Evolutionary conservation across 371 early-diverging fungal species (phyloP).

Genomic region (Zychaea mexicana): DNA sequence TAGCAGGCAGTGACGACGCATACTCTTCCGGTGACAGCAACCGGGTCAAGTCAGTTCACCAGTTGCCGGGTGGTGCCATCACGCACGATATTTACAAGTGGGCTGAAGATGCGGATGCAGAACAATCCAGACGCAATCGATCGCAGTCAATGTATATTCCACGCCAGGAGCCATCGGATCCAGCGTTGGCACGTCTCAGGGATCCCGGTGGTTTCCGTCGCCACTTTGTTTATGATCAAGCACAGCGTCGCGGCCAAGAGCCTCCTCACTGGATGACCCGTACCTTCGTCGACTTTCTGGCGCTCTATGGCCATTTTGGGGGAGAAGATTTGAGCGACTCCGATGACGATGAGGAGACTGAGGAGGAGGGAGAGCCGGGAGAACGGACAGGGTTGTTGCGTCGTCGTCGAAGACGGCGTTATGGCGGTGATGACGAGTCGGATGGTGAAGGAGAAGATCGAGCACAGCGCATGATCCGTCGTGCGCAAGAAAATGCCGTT

Average conservation of each 20-base stretch:
- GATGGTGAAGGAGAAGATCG: conserved; percentile 28
- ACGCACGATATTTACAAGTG: conserved; percentile 67
- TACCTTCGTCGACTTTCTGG: conserved; percentile 92
- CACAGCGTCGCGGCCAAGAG: conserved; percentile 66
- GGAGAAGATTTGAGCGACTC: conserved; percentile 63
- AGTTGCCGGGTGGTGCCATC: conserved; percentile 56
- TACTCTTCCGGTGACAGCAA: conserved; percentile 17
- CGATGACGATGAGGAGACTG: conserved; percentile 35
- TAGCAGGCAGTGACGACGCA: neutral
- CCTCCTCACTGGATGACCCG: conserved; percentile 77
- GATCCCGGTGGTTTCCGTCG: conserved; percentile 92
- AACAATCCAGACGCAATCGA: conserved; percentile 37
- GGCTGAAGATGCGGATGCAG: conserved; percentile 43
- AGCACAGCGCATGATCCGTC: conserved; percentile 55
- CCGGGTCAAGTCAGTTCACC: conserved; percentile 30
- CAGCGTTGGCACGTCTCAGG: conserved; percentile 45
- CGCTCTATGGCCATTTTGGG: conserved; percentile 94
- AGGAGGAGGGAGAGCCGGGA: conserved; percentile 14
- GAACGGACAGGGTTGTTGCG: conserved; percentile 18
- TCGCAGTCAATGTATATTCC: conserved; percentile 45
- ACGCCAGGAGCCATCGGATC: conserved; percentile 32
- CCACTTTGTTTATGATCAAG: conserved; percentile 79
- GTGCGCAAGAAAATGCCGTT: conserved; percentile 59
- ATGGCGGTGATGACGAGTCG: conserved; percentile 9
- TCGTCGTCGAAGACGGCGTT: conserved; percentile 10